A percentile compares a stretch with the other conserved stretches of the same genome.
phyloP scores from a whole-genome alignment of 768 basidiomycete genomes.

The Sporobolomyces pararoseus region DNA sequence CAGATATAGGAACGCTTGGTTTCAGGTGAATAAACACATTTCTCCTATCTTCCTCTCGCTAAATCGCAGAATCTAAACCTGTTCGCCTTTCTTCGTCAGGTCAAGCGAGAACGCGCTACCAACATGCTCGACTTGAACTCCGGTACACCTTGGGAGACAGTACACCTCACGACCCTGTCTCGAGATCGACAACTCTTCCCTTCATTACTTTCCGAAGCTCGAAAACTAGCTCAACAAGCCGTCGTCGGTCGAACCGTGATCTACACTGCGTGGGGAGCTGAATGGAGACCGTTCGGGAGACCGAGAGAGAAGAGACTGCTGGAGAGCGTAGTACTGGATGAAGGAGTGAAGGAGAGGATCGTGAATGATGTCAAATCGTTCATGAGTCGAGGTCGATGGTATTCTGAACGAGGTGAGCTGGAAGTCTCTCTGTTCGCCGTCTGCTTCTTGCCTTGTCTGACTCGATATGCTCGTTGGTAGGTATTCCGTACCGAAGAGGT shows the following conservation, averaged over 20 bases:
- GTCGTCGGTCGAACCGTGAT: constrained; percentile 94
- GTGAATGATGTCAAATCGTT: constrained; percentile 76
- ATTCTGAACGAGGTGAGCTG: constrained; percentile 77
- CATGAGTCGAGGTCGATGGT: constrained; percentile 80
- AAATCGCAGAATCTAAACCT: no score
- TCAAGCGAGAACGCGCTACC: constrained; percentile 89
- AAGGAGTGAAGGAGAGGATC: constrained; percentile 79
- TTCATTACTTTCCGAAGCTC: constrained; percentile 75
- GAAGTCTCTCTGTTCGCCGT: background rate
- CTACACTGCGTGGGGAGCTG: constrained; percentile 91
- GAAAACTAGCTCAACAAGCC: constrained; percentile 74
- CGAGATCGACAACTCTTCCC: constrained; percentile 78
- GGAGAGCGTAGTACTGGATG: constrained; percentile 78
- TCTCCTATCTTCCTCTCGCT: background rate
- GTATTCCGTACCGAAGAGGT: constrained; percentile 93
- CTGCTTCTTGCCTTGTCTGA: background rate
- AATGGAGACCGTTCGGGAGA: constrained; percentile 93
- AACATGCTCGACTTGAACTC: constrained; percentile 86
- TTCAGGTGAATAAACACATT: constrained; percentile 63
- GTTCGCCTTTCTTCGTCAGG: constrained; percentile 54
- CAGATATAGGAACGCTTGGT: constrained; percentile 85
- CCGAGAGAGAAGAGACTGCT: constrained; percentile 81
- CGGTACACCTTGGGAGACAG: constrained; percentile 94
- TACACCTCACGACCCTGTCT: constrained; percentile 87
- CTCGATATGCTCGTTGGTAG: constrained; percentile 53